These are phyloP conservation scores for Tephrocybe sp. DNA, from an alignment of 768 basidiomycete species.

Conservation along the genomic window DNA sequence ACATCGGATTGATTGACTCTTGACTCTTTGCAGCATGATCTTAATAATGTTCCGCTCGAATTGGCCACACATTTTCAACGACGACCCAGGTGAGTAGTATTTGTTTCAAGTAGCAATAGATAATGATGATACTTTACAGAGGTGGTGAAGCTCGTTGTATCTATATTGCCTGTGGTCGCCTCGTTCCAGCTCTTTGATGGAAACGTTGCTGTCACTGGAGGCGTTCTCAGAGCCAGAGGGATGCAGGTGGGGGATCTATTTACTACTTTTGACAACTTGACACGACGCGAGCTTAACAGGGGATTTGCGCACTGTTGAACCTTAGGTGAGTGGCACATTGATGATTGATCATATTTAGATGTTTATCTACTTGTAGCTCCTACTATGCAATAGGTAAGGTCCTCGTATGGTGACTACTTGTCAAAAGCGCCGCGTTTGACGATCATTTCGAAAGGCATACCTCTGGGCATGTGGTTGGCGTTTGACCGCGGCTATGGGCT, in stretches of 20 bases:
- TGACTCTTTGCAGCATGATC: background rate
- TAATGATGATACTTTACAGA: constrained; percentile 25
- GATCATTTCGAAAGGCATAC: constrained; percentile 39
- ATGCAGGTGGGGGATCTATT: constrained; percentile 50
- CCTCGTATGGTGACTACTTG: background rate
- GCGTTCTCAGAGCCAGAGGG: constrained; percentile 80
- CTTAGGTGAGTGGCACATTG: constrained; percentile 44
- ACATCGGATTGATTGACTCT: background rate
- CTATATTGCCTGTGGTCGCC: constrained; percentile 70
- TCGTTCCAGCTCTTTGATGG: constrained; percentile 86
- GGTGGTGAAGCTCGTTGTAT: constrained; percentile 57
- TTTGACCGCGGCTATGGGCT: constrained; percentile 45
- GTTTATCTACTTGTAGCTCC: constrained; percentile 35
- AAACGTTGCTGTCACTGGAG: constrained; percentile 57
- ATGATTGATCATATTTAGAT: background rate
- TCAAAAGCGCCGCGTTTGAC: too few relatives aligned
- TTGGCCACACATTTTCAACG: constrained; percentile 75
- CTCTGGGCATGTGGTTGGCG: constrained; percentile 56
- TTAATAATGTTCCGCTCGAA: constrained; percentile 50
- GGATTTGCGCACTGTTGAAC: constrained; percentile 74
- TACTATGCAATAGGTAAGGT: constrained; percentile 72
- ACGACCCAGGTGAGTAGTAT: constrained; percentile 52
- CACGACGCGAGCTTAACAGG: constrained; percentile 29
- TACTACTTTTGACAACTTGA: background rate
- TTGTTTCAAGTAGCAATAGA: background rate